These are phyloP conservation scores for Syzygium aromaticum DNA, from an alignment of 345 rosid species.

Conservation along the genomic window DNA sequence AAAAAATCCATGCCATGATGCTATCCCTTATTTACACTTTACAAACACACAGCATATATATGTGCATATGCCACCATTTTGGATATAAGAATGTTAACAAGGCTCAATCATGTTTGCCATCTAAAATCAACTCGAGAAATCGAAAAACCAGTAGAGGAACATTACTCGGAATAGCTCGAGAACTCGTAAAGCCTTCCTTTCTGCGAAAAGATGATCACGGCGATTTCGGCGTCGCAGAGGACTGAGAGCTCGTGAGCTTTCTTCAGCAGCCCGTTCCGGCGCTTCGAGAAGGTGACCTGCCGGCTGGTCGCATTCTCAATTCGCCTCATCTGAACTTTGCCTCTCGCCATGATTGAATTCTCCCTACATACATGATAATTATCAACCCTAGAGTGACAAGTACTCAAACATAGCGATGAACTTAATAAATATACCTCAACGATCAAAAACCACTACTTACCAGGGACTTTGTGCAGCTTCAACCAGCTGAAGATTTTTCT, in stretches of 20 bases:
- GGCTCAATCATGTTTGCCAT: not conserved
- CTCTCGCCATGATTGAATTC: constrained; percentile 2
- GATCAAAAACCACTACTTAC: not conserved
- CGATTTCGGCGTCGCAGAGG: constrained; percentile 6
- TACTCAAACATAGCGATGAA: not conserved
- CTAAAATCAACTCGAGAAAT: not conserved
- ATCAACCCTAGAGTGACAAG: not conserved
- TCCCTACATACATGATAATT: not conserved
- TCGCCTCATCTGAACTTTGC: constrained; percentile 7
- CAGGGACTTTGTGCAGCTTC: not conserved
- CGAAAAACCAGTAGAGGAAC: not conserved
- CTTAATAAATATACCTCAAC: not conserved
- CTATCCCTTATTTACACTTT: not conserved
- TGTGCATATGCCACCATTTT: not conserved
- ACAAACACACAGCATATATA: not conserved
- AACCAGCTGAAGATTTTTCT: not conserved
- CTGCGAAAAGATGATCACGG: constrained; percentile 4
- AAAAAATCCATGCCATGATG: not conserved
- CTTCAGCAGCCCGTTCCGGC: constrained; percentile 8
- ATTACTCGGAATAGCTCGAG: not conserved
- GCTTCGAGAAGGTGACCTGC: constrained; percentile 10
- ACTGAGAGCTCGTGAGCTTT: constrained; percentile 6
- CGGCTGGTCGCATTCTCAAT: constrained; percentile 4
- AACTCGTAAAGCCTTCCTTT: constrained; percentile 5
- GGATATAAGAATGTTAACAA: not conserved